Percentiles rank a stretch among this genome's conserved stretches.
These are phyloP conservation scores for Babesia bigemina DNA, from an alignment of 169 alveolate genomes.

Conservation along the genomic window DNA sequence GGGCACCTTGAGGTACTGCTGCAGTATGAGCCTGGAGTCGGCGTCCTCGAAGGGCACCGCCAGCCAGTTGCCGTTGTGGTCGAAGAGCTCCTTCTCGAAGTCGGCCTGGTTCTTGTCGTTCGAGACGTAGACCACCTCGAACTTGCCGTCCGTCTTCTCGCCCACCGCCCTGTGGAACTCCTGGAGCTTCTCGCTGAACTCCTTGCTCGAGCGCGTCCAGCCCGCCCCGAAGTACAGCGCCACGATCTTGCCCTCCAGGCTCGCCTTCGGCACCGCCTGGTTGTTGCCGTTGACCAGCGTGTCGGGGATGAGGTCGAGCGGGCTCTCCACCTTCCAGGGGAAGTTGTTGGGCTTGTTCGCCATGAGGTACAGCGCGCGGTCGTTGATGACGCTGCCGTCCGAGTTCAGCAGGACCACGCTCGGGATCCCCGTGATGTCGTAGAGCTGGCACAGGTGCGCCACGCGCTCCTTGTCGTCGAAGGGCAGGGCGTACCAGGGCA, in stretches of 20 bases:
- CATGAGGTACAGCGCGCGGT: constrained; percentile 58
- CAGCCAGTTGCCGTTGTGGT: constrained; percentile 45
- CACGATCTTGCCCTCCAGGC: constrained; percentile 57
- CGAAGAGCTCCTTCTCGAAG: constrained; percentile 46
- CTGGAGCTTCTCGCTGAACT: constrained; percentile 47
- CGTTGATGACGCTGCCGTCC: constrained; percentile 61
- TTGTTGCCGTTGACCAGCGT: constrained; percentile 49
- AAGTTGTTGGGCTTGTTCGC: constrained; percentile 51
- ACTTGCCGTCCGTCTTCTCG: constrained; percentile 58
- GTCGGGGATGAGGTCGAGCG: constrained; percentile 60
- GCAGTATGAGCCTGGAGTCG: constrained; percentile 31
- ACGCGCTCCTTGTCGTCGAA: constrained; percentile 53
- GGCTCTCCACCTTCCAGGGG: constrained; percentile 65
- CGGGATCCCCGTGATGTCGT: constrained; percentile 53
- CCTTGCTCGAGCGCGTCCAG: constrained; percentile 36
- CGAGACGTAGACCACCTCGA: constrained; percentile 54
- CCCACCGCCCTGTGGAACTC: constrained; percentile 41
- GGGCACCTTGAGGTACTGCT: constrained; percentile 47
- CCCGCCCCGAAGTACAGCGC: constrained; percentile 60
- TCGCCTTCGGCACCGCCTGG: constrained; percentile 43
- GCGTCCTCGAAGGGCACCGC: constrained; percentile 46
- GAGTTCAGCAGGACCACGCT: constrained; percentile 63
- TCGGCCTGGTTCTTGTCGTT: constrained; percentile 30
- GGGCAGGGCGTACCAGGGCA: constrained; percentile 70
- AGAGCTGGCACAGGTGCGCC: constrained; percentile 38